Conservation (phyloP, 2,329 filamentous ascomycete species). For the Simplicillium sp. region DNA sequence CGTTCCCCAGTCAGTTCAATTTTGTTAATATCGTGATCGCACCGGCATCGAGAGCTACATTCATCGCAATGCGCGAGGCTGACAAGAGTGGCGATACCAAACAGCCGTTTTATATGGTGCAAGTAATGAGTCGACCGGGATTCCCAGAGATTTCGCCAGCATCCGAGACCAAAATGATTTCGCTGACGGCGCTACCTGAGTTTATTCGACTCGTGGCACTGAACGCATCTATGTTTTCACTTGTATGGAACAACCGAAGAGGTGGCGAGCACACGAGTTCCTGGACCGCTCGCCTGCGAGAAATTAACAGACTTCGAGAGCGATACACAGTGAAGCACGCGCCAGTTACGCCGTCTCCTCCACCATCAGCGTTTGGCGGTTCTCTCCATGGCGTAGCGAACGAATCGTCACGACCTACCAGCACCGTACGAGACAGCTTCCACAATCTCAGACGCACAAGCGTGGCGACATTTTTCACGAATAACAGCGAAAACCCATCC, state of each 20-base stretch:
- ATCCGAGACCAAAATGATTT: slow-evolving; percentile 81
- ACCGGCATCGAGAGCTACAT: slow-evolving; percentile 71
- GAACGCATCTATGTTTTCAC: slow-evolving; percentile 87
- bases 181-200: slow-evolving; percentile 67
- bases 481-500: slow-evolving; percentile 44
- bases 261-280: slow-evolving; percentile 78
- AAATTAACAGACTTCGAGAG: slow-evolving; percentile 76
- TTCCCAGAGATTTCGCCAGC: slow-evolving; percentile 91
- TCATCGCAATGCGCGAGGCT: slow-evolving; percentile 52
- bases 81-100: slow-evolving; percentile 23
- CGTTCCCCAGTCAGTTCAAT: slow-evolving; percentile 91
- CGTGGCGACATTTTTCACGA: slow-evolving; percentile 55
- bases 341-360: slow-evolving; percentile 15
- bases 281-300: slow-evolving; percentile 78
- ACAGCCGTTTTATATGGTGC: slow-evolving; percentile 72
- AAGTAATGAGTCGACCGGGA: slow-evolving; percentile 77
- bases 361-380: slow-evolving; percentile 10
- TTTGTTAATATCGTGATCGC: slow-evolving; percentile 95
- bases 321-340: slow-evolving; percentile 40
- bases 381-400: slow-evolving; percentile 10
- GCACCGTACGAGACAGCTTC: slow-evolving; percentile 50
- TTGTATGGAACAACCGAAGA: slow-evolving; percentile 74
- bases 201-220: slow-evolving; percentile 85
- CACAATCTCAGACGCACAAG: slow-evolving; percentile 52
- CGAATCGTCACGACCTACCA: slow-evolving; percentile 29